These are phyloP conservation scores for Gloeostereum incarnatum DNA, from an alignment of 768 basidiomycete species.

Conservation along the genomic window DNA sequence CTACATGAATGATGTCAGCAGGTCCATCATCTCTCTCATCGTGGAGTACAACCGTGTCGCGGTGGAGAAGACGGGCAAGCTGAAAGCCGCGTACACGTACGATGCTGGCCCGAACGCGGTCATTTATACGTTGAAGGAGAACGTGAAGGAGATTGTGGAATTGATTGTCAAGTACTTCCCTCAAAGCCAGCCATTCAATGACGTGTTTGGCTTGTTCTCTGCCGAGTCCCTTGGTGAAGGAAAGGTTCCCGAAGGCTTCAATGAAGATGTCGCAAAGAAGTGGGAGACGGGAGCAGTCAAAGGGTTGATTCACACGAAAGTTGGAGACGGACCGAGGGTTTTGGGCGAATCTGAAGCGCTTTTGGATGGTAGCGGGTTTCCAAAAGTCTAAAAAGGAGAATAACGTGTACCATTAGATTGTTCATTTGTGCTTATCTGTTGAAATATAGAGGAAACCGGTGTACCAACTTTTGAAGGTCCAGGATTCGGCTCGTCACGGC, in stretches of 20 bases:
- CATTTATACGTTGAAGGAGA: conserved; percentile 76
- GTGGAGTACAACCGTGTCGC: conserved; percentile 87
- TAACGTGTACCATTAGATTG: too few species aligned
- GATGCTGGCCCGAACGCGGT: conserved; percentile 99
- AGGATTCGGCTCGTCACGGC: too few species aligned
- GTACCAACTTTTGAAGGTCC: too few species aligned
- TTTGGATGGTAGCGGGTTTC: conserved; percentile 60
- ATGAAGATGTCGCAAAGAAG: conserved; percentile 62
- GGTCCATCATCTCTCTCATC: conserved; percentile 86
- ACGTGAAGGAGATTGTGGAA: conserved; percentile 71
- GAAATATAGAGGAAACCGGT: too few species aligned
- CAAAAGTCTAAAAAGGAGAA: too few species aligned
- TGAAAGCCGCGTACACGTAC: conserved; percentile 95
- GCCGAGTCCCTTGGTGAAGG: conserved; percentile 31
- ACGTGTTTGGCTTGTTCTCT: conserved; percentile 58
- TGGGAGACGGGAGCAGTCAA: conserved; percentile 77
- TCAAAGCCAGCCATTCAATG: conserved; percentile 65
- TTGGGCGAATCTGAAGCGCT: conserved; percentile 55
- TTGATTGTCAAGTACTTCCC: conserved; percentile 85
- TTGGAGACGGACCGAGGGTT: conserved; percentile 85
- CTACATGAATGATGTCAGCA: conserved; percentile 96
- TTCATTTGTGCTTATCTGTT: too few species aligned
- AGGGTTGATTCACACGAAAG: conserved; percentile 82
- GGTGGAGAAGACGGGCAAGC: conserved; percentile 41
- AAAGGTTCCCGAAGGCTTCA: conserved; percentile 61